Percentiles rank a stretch among this genome's conserved stretches.
These are phyloP conservation scores for Penicillium brasilianum DNA, from an alignment of 2,329 filamentous ascomycete species.

Conservation along the genomic window DNA sequence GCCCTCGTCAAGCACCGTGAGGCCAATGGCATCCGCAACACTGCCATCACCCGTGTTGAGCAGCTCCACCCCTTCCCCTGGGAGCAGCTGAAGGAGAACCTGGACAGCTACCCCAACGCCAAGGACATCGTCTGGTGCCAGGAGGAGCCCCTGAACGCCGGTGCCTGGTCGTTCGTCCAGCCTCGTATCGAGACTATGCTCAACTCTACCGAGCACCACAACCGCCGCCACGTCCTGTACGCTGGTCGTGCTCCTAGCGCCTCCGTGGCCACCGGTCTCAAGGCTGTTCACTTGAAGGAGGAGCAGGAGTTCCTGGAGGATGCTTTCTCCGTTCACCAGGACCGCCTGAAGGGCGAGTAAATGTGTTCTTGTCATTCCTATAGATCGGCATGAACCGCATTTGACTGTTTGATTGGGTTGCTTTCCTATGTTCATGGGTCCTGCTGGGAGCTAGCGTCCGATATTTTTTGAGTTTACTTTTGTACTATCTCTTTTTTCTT, in stretches of 20 bases:
- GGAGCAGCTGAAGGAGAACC: constrained; percentile 94
- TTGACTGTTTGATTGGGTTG: constrained; percentile 24
- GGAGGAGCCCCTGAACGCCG: constrained; percentile 96
- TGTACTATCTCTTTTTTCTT: constrained; percentile 30
- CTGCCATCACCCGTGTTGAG: constrained; percentile 93
- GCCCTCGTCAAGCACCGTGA: constrained; percentile 89
- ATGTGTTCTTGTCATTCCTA: constrained; percentile 18
- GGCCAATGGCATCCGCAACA: constrained; percentile 83
- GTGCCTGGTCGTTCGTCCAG: constrained; percentile 96
- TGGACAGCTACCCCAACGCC: constrained; percentile 95
- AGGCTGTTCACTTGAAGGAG: constrained; percentile 87
- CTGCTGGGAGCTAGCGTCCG: constrained; percentile 35
- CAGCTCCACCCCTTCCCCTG: constrained; percentile 99
- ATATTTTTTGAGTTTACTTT: constrained; percentile 27
- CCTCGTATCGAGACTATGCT: constrained; percentile 95
- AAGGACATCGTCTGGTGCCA: constrained; percentile 97
- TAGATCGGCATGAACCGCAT: constrained; percentile 11
- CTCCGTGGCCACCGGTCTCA: constrained; percentile 90
- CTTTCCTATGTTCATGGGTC: constrained; percentile 34
- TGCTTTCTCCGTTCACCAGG: constrained; percentile 67
- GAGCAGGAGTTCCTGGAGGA: constrained; percentile 79
- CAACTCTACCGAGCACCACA: constrained; percentile 88
- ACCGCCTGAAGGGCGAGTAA: constrained; percentile 69
- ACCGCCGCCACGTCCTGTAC: constrained; percentile 95
- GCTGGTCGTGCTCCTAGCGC: constrained; percentile 92